phyloP scores from a whole-genome alignment of 2,329 filamentous ascomycete genomes.

The Stylonectria norvegica region DNA sequence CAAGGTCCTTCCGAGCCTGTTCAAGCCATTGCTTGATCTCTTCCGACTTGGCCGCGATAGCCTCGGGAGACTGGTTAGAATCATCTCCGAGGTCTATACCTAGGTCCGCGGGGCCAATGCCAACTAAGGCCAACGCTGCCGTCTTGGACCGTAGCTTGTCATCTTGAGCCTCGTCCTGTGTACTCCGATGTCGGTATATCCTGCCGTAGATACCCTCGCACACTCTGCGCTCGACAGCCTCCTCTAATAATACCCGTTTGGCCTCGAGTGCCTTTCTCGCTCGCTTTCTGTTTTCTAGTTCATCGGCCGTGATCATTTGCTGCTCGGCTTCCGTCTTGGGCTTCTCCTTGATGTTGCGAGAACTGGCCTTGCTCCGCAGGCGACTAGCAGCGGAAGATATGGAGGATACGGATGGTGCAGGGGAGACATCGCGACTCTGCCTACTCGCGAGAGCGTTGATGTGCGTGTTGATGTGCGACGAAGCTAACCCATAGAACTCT shows the following conservation, averaged over 20 bases:
- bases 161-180: constrained; percentile 91
- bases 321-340: constrained; percentile 53
- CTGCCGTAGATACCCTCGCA: constrained; percentile 83
- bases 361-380: constrained; percentile 53
- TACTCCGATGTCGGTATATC: constrained; percentile 87
- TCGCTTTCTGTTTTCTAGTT: constrained; percentile 76
- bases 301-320: constrained; percentile 87
- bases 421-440: constrained; percentile 65
- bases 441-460: constrained; percentile 74
- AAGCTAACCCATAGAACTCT: constrained; percentile 83
- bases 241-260: constrained; percentile 75
- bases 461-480: constrained; percentile 80
- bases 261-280: constrained; percentile 74
- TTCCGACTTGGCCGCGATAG: constrained; percentile 56
- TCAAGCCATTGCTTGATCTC: constrained; percentile 72
- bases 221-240: constrained; percentile 82
- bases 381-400: constrained; percentile 55
- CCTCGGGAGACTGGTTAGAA: constrained; percentile 53
- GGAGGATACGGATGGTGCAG: constrained; percentile 52
- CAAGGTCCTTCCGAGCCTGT: constrained; percentile 64
- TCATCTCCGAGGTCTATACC: constrained; percentile 68
- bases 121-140: constrained; percentile 83
- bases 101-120: constrained; percentile 82
- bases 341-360: constrained; percentile 52
- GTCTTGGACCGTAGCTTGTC: constrained; percentile 93